Percentiles rank a stretch among this genome's conserved stretches.
These are phyloP conservation scores for Maudiozyma humilis DNA, from an alignment of 1,139 yeast genomes.

Conservation along the genomic window DNA sequence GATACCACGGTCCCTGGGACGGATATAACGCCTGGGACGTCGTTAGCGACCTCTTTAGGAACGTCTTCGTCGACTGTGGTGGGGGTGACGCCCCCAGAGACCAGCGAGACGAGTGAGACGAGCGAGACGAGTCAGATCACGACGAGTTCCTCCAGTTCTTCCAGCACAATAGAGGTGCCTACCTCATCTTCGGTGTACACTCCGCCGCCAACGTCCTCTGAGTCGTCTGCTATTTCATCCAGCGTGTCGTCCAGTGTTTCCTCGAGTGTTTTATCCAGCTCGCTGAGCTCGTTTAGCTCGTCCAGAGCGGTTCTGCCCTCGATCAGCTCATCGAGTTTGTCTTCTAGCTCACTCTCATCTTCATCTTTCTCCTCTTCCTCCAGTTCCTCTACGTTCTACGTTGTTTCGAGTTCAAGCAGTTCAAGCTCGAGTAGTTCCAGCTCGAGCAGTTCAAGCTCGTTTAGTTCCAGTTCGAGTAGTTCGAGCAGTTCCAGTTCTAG, in stretches of 20 bases:
- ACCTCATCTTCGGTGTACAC: not conserved
- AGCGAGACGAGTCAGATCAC: too few relatives aligned
- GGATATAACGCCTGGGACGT: not conserved
- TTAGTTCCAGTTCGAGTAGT: constrained; percentile 20
- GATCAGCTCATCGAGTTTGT: not conserved
- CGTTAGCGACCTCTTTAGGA: not conserved
- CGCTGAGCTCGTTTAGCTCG: not conserved
- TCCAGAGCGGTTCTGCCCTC: not conserved
- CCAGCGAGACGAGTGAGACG: too few relatives aligned
- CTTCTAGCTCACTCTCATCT: not conserved
- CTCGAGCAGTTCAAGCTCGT: constrained; percentile 6
- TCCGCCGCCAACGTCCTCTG: not conserved
- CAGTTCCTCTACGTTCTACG: not conserved
- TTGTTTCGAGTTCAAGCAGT: not conserved
- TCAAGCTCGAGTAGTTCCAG: constrained; percentile 10
- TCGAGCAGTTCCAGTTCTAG: constrained; percentile 1
- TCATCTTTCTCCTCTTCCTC: not conserved
- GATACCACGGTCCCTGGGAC: too few relatives aligned
- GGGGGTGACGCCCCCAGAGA: not conserved
- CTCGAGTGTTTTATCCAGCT: not conserved
- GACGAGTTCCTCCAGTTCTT: too few relatives aligned
- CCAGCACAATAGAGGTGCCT: too few relatives aligned
- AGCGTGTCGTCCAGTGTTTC: not conserved
- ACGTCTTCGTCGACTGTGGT: not conserved
- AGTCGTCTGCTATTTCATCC: not conserved